Evolutionary conservation across 176 grass and related monocot genomes (phyloP).

Genomic region (Aegilops tauschii): DNA sequence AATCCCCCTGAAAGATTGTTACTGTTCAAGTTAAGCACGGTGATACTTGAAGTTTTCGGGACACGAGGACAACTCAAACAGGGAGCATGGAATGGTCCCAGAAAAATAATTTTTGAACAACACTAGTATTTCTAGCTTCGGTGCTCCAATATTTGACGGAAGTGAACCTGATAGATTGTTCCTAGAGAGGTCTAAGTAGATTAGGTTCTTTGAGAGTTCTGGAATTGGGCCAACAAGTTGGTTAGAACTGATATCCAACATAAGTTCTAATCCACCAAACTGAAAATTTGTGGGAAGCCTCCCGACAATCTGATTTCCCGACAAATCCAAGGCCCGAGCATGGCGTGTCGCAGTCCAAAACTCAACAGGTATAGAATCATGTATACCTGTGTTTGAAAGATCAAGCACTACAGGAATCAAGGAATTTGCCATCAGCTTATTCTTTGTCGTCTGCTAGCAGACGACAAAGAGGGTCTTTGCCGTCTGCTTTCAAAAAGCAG

Average conservation of each 20-base stretch:
- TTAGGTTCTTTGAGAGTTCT: neutral
- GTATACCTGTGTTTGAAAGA: neutral
- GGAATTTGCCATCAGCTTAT: too few relatives aligned
- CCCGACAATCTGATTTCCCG: neutral
- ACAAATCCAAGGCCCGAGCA: neutral
- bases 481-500: too few relatives aligned
- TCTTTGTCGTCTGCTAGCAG: too few relatives aligned
- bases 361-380: neutral
- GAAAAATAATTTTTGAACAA: slow-evolving; percentile 13
- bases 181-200: neutral
- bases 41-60: neutral
- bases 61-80: neutral
- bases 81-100: neutral
- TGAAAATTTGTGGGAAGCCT: neutral
- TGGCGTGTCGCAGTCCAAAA: neutral
- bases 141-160: neutral
- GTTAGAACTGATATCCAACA: neutral
- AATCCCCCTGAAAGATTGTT: neutral
- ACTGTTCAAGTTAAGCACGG: neutral
- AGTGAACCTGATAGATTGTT: slow-evolving; percentile 3
- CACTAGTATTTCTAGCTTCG: neutral
- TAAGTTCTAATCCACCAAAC: neutral
- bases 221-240: neutral
- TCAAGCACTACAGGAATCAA: neutral
- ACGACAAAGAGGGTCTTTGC: too few relatives aligned